Base-by-base conservation (phyloP, 1,284 basidiomycete genomes). In the Psilocybe mexicana region DNA sequence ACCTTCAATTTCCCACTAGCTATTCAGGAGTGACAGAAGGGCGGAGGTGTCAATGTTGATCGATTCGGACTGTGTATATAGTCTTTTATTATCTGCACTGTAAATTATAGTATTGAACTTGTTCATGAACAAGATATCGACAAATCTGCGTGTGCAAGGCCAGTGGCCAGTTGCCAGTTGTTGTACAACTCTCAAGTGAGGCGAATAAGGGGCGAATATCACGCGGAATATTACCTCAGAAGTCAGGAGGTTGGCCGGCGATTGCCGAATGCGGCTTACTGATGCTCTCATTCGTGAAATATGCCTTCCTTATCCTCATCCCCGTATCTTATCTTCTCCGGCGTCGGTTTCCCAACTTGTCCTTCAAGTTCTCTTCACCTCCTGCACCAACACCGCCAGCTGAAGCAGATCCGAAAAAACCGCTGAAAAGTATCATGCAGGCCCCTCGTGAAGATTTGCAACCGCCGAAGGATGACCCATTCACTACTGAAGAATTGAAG, bases 381-480 rank as follows among this genome's bases (percentile, higher is more conserved):
- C 59, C 56, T 23, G 57, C 60, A 6, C 35, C 47, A 2, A 60
- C 55, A 10, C 53, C 54, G n/a, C 59, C 59, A 38, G 58, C 69
- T 38, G 67, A 65, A 61, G 65, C 65, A 61, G 58, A 69, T 57
- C 52, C 60, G 6, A 69, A 78, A 58, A 75, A 77, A 64, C 77
- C 80, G 1, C 59, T 72, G 8, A 86, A 84, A 72, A 79, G 82
- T 23, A 83, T 90, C 70, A 91, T 91, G 89, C 86, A 88, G 66
- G 68, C 88, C 12, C 74, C 86, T 40, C 72, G 76, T 65, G 70
- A 72, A 2, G 82, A 90, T 67, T 81, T 94, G 51, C 79, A 78
- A 25, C 87, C 90, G 2, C 92, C 93, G 26, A 92, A 89, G 69
- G 80, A 91, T 65, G 87, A 92, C 69, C 87, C 88, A 0, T 88